Conservation (phyloP, 495 filamentous ascomycete species). For the Beverwykella pulmonaria region DNA sequence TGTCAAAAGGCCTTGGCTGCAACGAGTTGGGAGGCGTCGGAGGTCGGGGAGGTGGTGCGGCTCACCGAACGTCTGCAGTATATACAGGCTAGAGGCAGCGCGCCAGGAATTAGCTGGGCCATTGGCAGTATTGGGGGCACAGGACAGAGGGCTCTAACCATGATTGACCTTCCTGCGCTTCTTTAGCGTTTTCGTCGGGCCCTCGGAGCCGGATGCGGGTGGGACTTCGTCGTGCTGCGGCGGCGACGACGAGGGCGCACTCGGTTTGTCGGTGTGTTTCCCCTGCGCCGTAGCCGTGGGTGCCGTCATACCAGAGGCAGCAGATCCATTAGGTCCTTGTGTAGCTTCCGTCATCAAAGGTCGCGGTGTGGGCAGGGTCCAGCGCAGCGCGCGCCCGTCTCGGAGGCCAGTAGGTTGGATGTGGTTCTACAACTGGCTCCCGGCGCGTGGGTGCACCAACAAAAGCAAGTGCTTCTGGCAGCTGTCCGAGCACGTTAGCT, state of each 20-base stretch:
- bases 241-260: not conserved
- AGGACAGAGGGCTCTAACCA: constrained; percentile 59
- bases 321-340: constrained; percentile 35
- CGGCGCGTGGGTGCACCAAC: not conserved
- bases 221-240: constrained; percentile 18
- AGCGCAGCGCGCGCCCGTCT: constrained; percentile 21
- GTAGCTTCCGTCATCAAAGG: constrained; percentile 37
- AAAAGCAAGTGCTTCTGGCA: constrained; percentile 16
- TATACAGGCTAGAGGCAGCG: constrained; percentile 75
- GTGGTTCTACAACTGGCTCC: constrained; percentile 20
- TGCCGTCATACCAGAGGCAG: constrained; percentile 31
- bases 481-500: constrained; percentile 29
- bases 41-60: constrained; percentile 34
- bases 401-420: constrained; percentile 24
- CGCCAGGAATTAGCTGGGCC: constrained; percentile 47
- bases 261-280: constrained; percentile 27
- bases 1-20: constrained; percentile 29
- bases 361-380: constrained; percentile 25
- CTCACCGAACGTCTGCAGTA: constrained; percentile 99
- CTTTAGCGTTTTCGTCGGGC: constrained; percentile 59
- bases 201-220: constrained; percentile 30
- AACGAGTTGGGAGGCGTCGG: constrained; percentile 15
- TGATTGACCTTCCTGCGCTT: constrained; percentile 99
- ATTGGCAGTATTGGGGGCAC: constrained; percentile 34
- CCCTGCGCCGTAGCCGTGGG: constrained; percentile 30